Evolutionary conservation across 108 stramenopile species (phyloP), one percentile per base, ranked within the genome.

Genomic region (Pelagomonas calceolata): DNA sequence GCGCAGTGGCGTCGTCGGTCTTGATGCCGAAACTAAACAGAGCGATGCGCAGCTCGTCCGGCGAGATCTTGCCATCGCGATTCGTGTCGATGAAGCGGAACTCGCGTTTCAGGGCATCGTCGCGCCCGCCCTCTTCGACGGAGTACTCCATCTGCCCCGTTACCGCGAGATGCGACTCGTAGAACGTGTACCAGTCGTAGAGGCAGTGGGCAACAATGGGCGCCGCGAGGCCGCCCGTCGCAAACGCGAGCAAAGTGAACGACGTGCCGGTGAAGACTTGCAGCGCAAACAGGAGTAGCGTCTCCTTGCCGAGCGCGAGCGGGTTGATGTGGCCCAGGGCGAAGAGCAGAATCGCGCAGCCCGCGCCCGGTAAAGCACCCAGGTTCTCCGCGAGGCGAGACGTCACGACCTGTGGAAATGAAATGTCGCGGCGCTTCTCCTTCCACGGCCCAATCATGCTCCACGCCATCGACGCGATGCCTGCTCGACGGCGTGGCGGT

Each of bases 131-230:
- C 64, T 76, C 75, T 10, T 10, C 44, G 44, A 45, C 44, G 3
- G 79, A 74, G 72, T 79, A 79, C 68, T 75, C 35, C 71, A 79
- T 79, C 36, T 79, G 79, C 30, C 74, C 74, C 31, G 79, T 75
- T n/a, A 79, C 79, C 36, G 74, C 79, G 68, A 79, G 51, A 33
- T 79, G 79, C 15, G 79, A 76, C 75, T 79, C 75, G 65, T 15
- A 17, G 65, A 65, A 32, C 17, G 65, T 65, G 32, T 32, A 30
- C 10, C 14, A 65, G 65, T 79, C 79, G 45, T 79, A 79, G 34
- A 79, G 71, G 17, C 75, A 39, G 60, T 79, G 79, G 7, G 79
- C 67, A 30, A 79, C 26, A n/a, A 79, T 75, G 30, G 79, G 65
- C 14, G 75, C 75, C 3, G 70, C 79, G 71, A 79, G 68, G 64